Conservation (phyloP, 345 rosid genomes). For the Rhizophora apiculata region DNA sequence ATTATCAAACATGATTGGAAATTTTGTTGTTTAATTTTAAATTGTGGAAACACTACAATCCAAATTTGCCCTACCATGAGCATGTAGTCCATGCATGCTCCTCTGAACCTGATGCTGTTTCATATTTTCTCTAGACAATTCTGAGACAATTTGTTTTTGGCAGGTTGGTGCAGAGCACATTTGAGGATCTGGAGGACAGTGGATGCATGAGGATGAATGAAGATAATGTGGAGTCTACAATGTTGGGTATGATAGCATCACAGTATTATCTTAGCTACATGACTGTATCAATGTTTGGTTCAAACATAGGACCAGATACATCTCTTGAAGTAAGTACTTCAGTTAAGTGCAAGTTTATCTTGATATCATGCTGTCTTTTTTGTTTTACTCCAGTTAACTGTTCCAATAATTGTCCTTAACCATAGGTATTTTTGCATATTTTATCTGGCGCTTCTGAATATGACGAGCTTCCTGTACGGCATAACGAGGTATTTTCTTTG, state of each 20-base stretch:
- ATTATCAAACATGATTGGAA: not conserved
- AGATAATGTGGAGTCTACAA: constrained; percentile 66
- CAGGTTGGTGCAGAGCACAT: constrained; percentile 87
- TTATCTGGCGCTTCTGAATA: constrained; percentile 90
- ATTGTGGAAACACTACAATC: not conserved
- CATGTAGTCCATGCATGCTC: constrained; percentile 7
- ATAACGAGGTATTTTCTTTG: constrained; percentile 68
- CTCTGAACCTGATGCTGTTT: not conserved
- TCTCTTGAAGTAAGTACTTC: constrained; percentile 72
- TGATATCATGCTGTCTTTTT: not conserved
- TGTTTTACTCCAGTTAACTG: not conserved
- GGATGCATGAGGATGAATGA: constrained; percentile 86
- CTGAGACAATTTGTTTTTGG: constrained; percentile 13
- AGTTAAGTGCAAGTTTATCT: not conserved
- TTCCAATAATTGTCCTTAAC: constrained; percentile 13
- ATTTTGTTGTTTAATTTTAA: not conserved
- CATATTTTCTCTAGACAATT: not conserved
- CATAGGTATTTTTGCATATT: constrained; percentile 76
- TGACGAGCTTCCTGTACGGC: constrained; percentile 96
- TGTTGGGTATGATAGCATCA: constrained; percentile 93
- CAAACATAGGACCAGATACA: constrained; percentile 89
- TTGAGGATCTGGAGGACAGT: constrained; percentile 97
- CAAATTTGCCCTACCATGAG: constrained; percentile 4
- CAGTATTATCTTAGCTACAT: constrained; percentile 90
- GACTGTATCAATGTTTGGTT: constrained; percentile 97